Evolutionary conservation across 2,329 filamentous ascomycete genomes (phyloP).

Genomic region (Pseudopyricularia cyperi): DNA sequence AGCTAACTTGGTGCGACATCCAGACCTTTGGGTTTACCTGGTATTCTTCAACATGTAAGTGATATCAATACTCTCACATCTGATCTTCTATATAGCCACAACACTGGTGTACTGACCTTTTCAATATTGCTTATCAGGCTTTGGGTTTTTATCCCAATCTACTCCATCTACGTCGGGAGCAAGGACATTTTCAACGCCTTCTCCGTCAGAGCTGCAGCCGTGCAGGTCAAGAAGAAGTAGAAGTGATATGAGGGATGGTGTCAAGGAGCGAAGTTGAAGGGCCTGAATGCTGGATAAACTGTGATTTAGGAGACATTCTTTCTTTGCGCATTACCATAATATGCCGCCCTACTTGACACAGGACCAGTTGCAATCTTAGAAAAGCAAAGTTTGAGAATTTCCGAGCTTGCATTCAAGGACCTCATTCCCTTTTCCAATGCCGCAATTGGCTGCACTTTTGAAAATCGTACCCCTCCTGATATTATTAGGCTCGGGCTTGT

Average conservation of each 20-base stretch:
- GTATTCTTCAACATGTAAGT: slow-evolving; percentile 49
- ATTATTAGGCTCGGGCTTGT: too few species aligned
- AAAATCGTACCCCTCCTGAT: too few species aligned
- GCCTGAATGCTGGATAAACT: background rate
- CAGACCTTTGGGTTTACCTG: slow-evolving; percentile 48
- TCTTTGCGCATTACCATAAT: too few species aligned
- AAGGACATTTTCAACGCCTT: slow-evolving; percentile 43
- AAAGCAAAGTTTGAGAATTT: too few species aligned
- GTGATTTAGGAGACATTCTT: background rate
- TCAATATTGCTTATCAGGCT: slow-evolving; percentile 15
- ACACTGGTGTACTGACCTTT: background rate
- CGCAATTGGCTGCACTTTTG: too few species aligned
- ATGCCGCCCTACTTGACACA: too few species aligned
- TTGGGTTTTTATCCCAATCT: slow-evolving; percentile 52
- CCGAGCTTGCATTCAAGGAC: too few species aligned
- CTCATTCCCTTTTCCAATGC: too few species aligned
- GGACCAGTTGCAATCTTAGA: too few species aligned
- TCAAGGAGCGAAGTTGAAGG: background rate
- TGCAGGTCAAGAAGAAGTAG: slow-evolving; percentile 17
- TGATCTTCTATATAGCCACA: background rate
- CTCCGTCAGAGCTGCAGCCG: slow-evolving; percentile 19
- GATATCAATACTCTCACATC: background rate
- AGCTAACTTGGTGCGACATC: background rate
- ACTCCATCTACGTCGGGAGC: slow-evolving; percentile 41
- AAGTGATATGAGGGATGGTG: slow-evolving; percentile 8